Evolutionary conservation across 805 yeast species (phyloP).

Genomic region (Spathaspora hagerdaliae): DNA sequence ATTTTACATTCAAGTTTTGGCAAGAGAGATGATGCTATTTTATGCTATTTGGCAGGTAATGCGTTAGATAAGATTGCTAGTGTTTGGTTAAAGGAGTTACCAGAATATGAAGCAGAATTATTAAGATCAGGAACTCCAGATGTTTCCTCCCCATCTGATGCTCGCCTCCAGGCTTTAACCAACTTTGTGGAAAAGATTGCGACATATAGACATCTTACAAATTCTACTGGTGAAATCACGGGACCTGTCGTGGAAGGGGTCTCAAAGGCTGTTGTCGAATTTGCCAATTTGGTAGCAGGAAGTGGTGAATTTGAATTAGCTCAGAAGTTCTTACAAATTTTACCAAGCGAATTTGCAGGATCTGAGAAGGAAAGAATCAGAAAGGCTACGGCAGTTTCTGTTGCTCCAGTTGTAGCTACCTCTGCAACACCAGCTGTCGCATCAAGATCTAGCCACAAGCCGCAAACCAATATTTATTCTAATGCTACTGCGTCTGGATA

Average conservation of each 20-base stretch:
- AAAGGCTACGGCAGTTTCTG: slow-evolving; percentile 42
- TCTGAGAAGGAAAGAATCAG: slow-evolving; percentile 74
- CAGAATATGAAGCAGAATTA: slow-evolving; percentile 36
- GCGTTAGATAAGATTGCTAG: slow-evolving; percentile 73
- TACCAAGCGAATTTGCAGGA: slow-evolving; percentile 73
- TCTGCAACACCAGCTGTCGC: not conserved
- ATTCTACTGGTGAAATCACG: slow-evolving; percentile 28
- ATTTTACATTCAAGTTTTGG: slow-evolving; percentile 34
- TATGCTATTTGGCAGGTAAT: slow-evolving; percentile 75
- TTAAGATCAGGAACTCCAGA: slow-evolving; percentile 44
- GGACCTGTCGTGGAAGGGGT: slow-evolving; percentile 47
- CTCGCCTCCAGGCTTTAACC: slow-evolving; percentile 76
- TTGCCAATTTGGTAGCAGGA: slow-evolving; percentile 72
- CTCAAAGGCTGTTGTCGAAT: slow-evolving; percentile 70
- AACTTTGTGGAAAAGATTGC: slow-evolving; percentile 82
- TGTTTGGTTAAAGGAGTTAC: slow-evolving; percentile 79
- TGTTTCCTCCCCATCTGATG: slow-evolving; percentile 65
- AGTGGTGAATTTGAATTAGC: slow-evolving; percentile 86
- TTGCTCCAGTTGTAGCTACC: slow-evolving; percentile 3
- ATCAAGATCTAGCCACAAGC: not conserved
- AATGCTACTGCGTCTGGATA: slow-evolving; percentile 3
- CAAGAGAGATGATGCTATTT: slow-evolving; percentile 68
- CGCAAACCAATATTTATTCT: not conserved
- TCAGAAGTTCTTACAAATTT: slow-evolving; percentile 55
- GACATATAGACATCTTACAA: slow-evolving; percentile 57